A percentile compares a stretch with the other conserved stretches of the same genome.
These are phyloP conservation scores for Angophora floribunda DNA, from an alignment of 345 rosid genomes.

Conservation along the genomic window DNA sequence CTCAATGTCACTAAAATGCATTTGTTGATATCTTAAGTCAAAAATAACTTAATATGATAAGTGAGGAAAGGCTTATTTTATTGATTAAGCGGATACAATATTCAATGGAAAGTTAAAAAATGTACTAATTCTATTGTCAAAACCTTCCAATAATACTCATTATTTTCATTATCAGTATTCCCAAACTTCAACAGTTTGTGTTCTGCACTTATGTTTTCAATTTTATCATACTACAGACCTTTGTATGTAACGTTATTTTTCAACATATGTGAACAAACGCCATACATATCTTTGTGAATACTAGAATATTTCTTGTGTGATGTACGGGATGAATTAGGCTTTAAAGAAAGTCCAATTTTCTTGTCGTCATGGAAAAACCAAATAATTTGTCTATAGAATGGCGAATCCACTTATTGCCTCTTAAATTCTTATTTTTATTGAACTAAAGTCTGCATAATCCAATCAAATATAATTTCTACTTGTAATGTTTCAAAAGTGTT, in stretches of 20 bases:
- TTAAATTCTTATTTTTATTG: no score
- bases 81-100: background rate
- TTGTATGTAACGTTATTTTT: no score
- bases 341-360: background rate
- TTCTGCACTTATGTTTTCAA: background rate
- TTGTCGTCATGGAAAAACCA: accelerated
- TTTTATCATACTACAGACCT: background rate
- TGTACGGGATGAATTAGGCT: background rate
- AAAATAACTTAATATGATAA: background rate
- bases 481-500: background rate
- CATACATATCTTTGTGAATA: background rate
- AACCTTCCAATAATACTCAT: background rate
- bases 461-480: no score
- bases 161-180: background rate
- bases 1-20: background rate
- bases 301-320: background rate
- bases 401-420: background rate
- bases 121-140: background rate
- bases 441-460: background rate
- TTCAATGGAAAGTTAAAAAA: background rate
- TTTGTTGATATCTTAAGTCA: background rate
- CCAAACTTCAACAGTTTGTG: background rate
- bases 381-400: background rate
- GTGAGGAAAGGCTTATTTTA: background rate
- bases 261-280: no score